Evolutionary conservation across 371 early-diverging fungal genomes (phyloP).

Genomic region (Rhizopus arrhizus): DNA sequence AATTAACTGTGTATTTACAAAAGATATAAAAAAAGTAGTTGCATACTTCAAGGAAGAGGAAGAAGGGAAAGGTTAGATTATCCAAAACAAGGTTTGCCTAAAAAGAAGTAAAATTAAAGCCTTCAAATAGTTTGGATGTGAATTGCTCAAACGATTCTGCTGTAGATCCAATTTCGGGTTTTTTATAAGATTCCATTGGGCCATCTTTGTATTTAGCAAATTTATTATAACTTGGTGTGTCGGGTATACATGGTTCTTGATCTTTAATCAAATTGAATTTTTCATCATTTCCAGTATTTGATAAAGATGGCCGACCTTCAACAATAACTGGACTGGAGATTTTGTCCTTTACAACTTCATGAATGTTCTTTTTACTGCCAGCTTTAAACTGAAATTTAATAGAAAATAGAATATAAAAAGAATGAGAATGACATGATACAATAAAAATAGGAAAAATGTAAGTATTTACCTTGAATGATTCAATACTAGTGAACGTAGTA

Average conservation of each 20-base stretch:
- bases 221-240: background rate
- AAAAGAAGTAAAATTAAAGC: background rate
- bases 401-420: background rate
- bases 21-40: no score
- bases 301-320: background rate
- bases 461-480: background rate
- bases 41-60: background rate
- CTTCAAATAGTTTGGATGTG: background rate
- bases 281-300: background rate
- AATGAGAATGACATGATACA: background rate
- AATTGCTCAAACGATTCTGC: background rate
- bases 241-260: background rate
- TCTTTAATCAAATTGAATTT: background rate
- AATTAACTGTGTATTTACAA: no score
- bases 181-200: background rate
- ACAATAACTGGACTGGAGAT: background rate
- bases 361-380: background rate
- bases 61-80: background rate
- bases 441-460: background rate
- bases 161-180: background rate
- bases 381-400: background rate
- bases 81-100: background rate
- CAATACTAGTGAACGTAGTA: background rate
- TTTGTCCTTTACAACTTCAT: background rate
- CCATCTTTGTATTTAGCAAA: conserved; percentile 5